A percentile compares a stretch with the other conserved stretches of the same genome.
These are phyloP conservation scores for Acidiella bohemica DNA, from an alignment of 495 filamentous ascomycete genomes.

Conservation along the genomic window DNA sequence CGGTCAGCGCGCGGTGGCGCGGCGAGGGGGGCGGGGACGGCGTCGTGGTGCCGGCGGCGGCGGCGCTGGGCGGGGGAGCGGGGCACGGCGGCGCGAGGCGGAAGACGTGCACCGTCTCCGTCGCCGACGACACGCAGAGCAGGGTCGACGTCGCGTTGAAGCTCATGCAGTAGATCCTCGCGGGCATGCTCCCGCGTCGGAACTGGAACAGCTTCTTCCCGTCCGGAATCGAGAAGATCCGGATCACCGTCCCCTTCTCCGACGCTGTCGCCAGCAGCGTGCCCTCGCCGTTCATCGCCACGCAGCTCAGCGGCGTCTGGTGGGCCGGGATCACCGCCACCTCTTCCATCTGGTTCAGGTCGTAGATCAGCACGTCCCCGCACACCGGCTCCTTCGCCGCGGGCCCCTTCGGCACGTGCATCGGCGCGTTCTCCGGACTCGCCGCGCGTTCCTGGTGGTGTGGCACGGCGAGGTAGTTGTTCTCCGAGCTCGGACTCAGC, in stretches of 20 bases:
- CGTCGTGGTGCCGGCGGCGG: conserved; percentile 15
- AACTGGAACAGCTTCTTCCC: conserved; percentile 92
- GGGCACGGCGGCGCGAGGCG: conserved; percentile 46
- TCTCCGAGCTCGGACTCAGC: conserved; percentile 85
- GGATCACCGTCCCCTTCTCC: conserved; percentile 93
- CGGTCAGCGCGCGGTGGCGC: conserved; percentile 18
- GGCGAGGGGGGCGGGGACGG: conserved; percentile 10
- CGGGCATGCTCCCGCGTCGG: conserved; percentile 82
- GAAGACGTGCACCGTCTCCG: conserved; percentile 96
- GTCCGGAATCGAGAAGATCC: conserved; percentile 80
- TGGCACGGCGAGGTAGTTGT: conserved; percentile 87
- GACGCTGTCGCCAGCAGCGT: conserved; percentile 90
- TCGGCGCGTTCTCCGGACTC: conserved; percentile 57
- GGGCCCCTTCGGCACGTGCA: conserved; percentile 63
- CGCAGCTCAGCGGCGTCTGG: conserved; percentile 76
- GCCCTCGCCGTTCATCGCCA: conserved; percentile 81
- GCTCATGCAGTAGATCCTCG: conserved; percentile 96
- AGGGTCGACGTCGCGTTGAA: conserved; percentile 91
- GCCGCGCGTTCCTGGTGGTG: conserved; percentile 65
- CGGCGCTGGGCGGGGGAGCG: conserved; percentile 9
- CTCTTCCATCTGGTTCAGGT: conserved; percentile 71
- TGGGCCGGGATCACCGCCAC: conserved; percentile 92
- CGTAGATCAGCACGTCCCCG: conserved; percentile 88
- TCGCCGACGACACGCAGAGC: conserved; percentile 86
- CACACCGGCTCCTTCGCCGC: conserved; percentile 63